Evolutionary conservation across 345 rosid genomes (phyloP), one percentile per base, ranked within the genome.

Genomic region (Abelmoschus esculentus): DNA sequence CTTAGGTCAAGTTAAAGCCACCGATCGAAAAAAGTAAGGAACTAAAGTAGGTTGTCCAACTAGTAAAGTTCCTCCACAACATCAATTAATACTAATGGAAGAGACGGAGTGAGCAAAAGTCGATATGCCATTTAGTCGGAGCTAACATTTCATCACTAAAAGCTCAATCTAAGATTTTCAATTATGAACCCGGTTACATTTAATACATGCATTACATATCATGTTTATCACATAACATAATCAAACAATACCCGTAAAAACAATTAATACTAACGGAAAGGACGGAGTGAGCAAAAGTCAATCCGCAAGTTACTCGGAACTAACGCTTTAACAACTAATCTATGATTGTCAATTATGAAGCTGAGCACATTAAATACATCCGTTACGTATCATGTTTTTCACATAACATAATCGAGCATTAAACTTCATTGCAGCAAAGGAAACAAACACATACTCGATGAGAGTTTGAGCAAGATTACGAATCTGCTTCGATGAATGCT

Each of bases 401-500:
- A 22, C 31, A 26, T 13, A 22, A 26, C 15, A 26, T 26, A 56
- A 26, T 26, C 34, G 3, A 26, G 12, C 32, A 12, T 11, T 55
- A 31, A 71, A 47, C 34, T 60, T 17, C 40, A 12, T 22, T 59
- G 40, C 36, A 47, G 13, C 4, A 66, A 22, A 40, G 53, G 38
- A 50, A 67, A 58, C n/a, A 79, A 67, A 49, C 61, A 36, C 86
- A 56, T 90, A 95, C 98, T 83, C 81, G 70, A 95, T 87, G 64
- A 95, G 90, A 68, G 83, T 72, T 75, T 84, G 84, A 2, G 90
- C 86, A 57, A 90, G 90, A 44, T 79, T 76, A 1, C 89, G 76
- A 81, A 90, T 86, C 75, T 73, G 68, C 78, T 85, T 83, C 0
- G 89, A 89, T 61, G 75, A 78, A 72, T 92, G 92, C 82, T 86